phyloP scores from a whole-genome alignment of 257 asterid species.

The Craterostigma plantagineum region DNA sequence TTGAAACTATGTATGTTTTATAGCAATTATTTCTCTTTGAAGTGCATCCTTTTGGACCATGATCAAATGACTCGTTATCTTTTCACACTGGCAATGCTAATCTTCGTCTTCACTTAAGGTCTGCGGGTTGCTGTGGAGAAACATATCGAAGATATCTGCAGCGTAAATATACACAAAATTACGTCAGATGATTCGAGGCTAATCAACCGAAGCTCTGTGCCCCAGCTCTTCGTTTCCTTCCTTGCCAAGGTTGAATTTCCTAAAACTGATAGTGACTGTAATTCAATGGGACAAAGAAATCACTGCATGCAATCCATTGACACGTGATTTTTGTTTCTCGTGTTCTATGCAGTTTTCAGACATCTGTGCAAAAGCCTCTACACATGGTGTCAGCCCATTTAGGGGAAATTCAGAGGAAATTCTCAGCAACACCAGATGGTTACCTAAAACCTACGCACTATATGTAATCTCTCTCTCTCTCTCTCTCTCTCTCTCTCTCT shows the following conservation, averaged over 20 bases:
- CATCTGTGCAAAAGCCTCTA: slow-evolving; percentile 46
- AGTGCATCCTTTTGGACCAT: too few relatives aligned
- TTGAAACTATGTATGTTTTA: too few relatives aligned
- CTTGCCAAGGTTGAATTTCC: slow-evolving; percentile 34
- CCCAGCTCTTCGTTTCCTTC: slow-evolving; percentile 70
- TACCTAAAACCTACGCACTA: slow-evolving; percentile 66
- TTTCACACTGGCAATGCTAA: slow-evolving; percentile 6
- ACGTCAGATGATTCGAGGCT: slow-evolving; percentile 33
- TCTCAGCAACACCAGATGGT: slow-evolving; percentile 78
- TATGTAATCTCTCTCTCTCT: slow-evolving; percentile 33
- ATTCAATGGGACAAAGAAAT: not conserved
- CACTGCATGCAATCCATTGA: slow-evolving; percentile 7
- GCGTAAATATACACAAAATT: slow-evolving; percentile 35
- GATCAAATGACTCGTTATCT: not conserved
- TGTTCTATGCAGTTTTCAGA: slow-evolving; percentile 52
- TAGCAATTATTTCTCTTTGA: not conserved
- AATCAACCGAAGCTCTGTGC: slow-evolving; percentile 46
- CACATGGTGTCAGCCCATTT: slow-evolving; percentile 44
- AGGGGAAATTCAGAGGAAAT: slow-evolving; percentile 71
- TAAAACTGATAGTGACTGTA: not conserved
- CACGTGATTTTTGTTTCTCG: slow-evolving; percentile 10
- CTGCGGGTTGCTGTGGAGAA: slow-evolving; percentile 69
- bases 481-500: not conserved
- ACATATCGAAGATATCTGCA: slow-evolving; percentile 48
- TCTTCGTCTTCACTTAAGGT: slow-evolving; percentile 22